A percentile compares a stretch with the other conserved stretches of the same genome.
Conservation (phyloP, 1,284 basidiomycete species). For the Fomitopsis schrenkii region DNA sequence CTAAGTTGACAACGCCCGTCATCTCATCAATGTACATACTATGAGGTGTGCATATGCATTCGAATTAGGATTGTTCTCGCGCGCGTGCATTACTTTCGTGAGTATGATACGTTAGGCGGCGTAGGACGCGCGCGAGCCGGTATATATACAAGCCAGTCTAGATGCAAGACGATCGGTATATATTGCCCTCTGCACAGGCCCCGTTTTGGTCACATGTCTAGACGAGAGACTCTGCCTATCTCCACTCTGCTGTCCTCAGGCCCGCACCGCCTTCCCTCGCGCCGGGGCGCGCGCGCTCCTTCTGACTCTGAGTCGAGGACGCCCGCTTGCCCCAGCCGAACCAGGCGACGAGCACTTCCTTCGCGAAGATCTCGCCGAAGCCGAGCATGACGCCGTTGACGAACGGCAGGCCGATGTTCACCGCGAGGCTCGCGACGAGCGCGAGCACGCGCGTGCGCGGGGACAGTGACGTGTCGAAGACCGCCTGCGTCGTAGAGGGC, state of each 20-base stretch:
- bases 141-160: slow-evolving; percentile 1
- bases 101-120: not conserved
- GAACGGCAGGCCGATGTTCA: slow-evolving; percentile 92
- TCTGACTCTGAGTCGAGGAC: not conserved
- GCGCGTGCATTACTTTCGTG: not conserved
- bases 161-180: not conserved
- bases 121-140: not conserved
- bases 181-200: not conserved
- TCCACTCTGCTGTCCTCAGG: not conserved
- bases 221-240: not conserved
- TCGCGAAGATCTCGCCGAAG: slow-evolving; percentile 96
- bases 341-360: slow-evolving; percentile 76
- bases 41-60: not conserved
- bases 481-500: slow-evolving; percentile 62
- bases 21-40: no score
- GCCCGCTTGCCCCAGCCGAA: slow-evolving; percentile 37
- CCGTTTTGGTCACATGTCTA: not conserved
- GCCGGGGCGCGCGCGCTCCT: not conserved
- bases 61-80: not conserved
- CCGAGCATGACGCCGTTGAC: slow-evolving; percentile 98
- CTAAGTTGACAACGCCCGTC: no score
- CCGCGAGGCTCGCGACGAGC: slow-evolving; percentile 79
- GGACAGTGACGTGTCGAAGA: slow-evolving; percentile 71
- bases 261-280: not conserved
- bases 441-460: slow-evolving; percentile 65